Conservation (phyloP, 768 basidiomycete genomes). For the Candolleomyces aberdarensis region DNA sequence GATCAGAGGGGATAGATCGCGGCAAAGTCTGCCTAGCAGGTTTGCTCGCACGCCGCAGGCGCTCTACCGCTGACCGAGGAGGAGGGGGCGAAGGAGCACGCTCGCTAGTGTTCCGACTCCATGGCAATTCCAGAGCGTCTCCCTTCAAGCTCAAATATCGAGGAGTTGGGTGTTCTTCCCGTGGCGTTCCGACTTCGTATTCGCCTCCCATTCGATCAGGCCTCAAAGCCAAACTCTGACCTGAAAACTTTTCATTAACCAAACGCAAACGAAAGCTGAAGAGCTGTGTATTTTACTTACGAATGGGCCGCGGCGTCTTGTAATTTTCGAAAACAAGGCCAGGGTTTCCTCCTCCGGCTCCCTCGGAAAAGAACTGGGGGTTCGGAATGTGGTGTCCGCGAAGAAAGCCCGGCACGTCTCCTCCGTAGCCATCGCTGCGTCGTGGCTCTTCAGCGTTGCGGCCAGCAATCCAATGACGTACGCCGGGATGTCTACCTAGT, state of each 20-base stretch:
- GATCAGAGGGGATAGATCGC: background rate
- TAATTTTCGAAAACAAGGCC: background rate
- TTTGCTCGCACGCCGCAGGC: constrained; percentile 19
- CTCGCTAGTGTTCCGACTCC: constrained; percentile 12
- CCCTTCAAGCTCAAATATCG: constrained; percentile 31
- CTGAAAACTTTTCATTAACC: constrained; percentile 18
- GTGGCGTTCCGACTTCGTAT: constrained; percentile 20
- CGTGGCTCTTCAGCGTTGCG: constrained; percentile 42
- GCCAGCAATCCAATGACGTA: constrained; percentile 34
- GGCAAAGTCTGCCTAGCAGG: constrained; percentile 7
- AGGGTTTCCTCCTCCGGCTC: background rate
- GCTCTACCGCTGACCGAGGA: constrained; percentile 17
- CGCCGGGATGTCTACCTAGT: constrained; percentile 11
- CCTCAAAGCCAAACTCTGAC: constrained; percentile 4
- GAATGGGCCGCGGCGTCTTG: constrained; percentile 2
- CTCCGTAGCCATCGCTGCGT: constrained; percentile 23
- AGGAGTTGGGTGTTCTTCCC: constrained; percentile 21
- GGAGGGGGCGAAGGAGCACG: background rate
- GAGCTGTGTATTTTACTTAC: constrained; percentile 9
- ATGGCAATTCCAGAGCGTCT: constrained; percentile 24
- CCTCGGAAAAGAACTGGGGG: constrained; percentile 19
- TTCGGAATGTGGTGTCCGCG: constrained; percentile 18
- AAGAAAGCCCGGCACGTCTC: constrained; percentile 12
- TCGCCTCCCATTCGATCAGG: constrained; percentile 3
- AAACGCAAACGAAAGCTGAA: constrained; percentile 27